phyloP scores from a whole-genome alignment of 176 grass and related monocot species.

The Carex scoparia region DNA sequence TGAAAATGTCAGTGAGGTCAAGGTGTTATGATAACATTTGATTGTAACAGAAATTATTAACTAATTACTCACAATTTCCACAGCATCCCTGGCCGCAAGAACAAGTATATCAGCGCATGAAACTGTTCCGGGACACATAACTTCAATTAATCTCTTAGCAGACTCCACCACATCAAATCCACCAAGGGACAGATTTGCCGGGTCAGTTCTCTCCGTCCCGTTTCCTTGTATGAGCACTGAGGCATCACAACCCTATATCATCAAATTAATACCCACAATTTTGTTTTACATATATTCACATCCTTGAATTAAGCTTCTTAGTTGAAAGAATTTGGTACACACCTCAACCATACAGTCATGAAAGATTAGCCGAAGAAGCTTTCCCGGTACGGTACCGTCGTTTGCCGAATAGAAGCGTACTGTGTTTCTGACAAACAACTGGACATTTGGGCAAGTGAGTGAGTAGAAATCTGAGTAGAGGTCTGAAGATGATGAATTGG shows the following conservation, averaged over 20 bases:
- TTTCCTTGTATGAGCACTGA: conserved; percentile 83
- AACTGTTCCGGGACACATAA: conserved; percentile 65
- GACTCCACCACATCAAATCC: conserved; percentile 75
- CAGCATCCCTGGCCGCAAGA: conserved; percentile 76
- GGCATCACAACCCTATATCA: conserved; percentile 71
- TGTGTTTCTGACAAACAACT: conserved; percentile 59
- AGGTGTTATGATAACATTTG: neutral
- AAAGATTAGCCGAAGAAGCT: conserved; percentile 86
- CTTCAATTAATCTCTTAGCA: conserved; percentile 73
- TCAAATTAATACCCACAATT: neutral
- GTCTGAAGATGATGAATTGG: conserved; percentile 22
- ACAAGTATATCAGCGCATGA: conserved; percentile 87
- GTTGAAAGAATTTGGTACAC: neutral
- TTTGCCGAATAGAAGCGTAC: conserved; percentile 45
- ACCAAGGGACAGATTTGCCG: conserved; percentile 76
- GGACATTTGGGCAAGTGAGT: conserved; percentile 56
- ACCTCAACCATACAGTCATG: conserved; percentile 98
- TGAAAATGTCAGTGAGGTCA: neutral
- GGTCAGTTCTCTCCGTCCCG: conserved; percentile 73
- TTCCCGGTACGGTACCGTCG: conserved; percentile 59
- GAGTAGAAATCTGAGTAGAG: conserved; percentile 71
- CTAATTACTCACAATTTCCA: conserved; percentile 56
- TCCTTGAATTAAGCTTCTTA: neutral
- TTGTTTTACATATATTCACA: neutral
- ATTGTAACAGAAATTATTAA: neutral